Evolutionary conservation across 306 rosid genomes (phyloP).

Genomic region (Quercus cerris): DNA sequence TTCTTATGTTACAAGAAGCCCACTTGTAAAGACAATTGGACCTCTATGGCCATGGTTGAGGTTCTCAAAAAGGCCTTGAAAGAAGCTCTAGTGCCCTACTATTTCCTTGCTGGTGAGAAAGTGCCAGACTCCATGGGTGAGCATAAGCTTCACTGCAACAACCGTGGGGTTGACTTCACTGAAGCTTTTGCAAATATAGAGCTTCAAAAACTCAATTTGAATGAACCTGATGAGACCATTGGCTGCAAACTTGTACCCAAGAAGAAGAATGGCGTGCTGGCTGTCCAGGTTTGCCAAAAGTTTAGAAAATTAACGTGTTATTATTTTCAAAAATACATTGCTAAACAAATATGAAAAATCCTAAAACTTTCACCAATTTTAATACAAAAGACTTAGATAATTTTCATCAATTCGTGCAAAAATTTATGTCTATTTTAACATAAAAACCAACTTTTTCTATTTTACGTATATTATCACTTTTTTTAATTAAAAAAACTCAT

Average conservation of each 20-base stretch:
- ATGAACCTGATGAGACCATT: slow-evolving; percentile 47
- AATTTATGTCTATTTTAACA: too few relatives aligned
- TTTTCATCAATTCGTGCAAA: too few relatives aligned
- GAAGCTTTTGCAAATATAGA: slow-evolving; percentile 58
- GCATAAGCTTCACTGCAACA: slow-evolving; percentile 70
- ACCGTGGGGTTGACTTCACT: slow-evolving; percentile 65
- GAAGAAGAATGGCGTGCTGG: slow-evolving; percentile 62
- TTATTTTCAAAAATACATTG: too few relatives aligned
- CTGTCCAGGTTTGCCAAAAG: slow-evolving; percentile 50
- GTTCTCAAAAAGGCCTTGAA: slow-evolving; percentile 51
- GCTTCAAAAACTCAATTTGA: slow-evolving; percentile 40
- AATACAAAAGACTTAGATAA: too few relatives aligned
- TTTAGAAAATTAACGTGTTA: too few relatives aligned
- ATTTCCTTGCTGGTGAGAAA: slow-evolving; percentile 62
- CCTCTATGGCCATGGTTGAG: slow-evolving; percentile 34
- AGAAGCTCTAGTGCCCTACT: slow-evolving; percentile 44
- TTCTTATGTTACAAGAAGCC: slow-evolving; percentile 59
- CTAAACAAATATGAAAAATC: too few relatives aligned
- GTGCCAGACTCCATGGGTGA: slow-evolving; percentile 42
- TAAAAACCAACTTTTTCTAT: too few relatives aligned
- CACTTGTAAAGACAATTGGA: neutral
- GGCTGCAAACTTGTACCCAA: slow-evolving; percentile 59
- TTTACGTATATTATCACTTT: too few relatives aligned
- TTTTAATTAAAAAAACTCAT: too few relatives aligned
- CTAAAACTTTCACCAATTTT: too few relatives aligned